Base-by-base conservation (phyloP, 2,329 filamentous ascomycete species). In the Trichoderma sp. region DNA sequence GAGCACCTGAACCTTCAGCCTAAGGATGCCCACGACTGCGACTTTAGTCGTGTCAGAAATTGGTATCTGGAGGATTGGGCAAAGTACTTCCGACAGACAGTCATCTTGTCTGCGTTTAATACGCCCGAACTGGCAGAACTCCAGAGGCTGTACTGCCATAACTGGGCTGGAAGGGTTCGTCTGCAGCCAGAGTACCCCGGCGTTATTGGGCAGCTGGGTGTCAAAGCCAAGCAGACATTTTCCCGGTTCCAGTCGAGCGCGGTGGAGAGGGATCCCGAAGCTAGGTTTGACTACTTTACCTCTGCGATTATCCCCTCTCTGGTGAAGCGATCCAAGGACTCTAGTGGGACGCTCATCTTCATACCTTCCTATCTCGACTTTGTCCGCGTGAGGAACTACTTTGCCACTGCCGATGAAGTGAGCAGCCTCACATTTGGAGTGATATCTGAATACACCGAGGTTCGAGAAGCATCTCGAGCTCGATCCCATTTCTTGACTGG, bases 331-430 rank as follows among this genome's bases (percentile, higher is more conserved):
- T 76, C 85, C n/a, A 88, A 87, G 69, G 87, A 89, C 67, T 82
- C 84, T 1, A 78, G 73, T 19, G 94, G 95, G 37, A 92, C 92
- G 0, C 83, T 99, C 17, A 84, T 99, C 75, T 97, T 97, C 80
- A 89, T 98, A 59, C 93, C 95, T 0, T 93, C 91, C 0, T 98
- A 97, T 79, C 89, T 97, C 69, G 95, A 99, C 81, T 98, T 98
- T 77, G 91, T 97, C 52, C 91, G 94, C 50, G 86, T 99, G 68
- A 89, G 95, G 64, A 99, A 98, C 81, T 92, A 94, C 80, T 94
- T 99, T 74, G 89, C 93, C 63, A 93, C 89, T 34, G 89, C 89
- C 17, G 73, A 82, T 10, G 79, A 82, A n/a, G 84, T 86, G 29
- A 81, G 81, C 67, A 81, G 74, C 69, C 77, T 90, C 67, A 79